Evolutionary conservation across 768 basidiomycete species (phyloP).

Genomic region (Tephrocybe sp.): DNA sequence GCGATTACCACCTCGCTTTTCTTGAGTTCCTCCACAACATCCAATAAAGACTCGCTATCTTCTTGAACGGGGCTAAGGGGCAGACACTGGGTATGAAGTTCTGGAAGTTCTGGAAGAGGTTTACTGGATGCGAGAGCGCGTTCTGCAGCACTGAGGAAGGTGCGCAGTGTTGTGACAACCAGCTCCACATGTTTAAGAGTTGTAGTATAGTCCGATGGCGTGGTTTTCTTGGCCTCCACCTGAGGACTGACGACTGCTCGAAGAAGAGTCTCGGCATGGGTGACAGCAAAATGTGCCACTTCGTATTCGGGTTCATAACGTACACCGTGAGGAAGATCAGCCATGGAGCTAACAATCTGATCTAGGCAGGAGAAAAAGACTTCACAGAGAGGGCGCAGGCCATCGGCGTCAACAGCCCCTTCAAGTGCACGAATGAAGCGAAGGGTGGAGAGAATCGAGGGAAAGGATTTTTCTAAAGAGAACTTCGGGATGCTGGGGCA

Average conservation of each 20-base stretch:
- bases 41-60: constrained; percentile 7
- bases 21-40: constrained; percentile 16
- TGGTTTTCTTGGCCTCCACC: not conserved
- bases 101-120: constrained; percentile 24
- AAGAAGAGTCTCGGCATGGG: constrained; percentile 13
- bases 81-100: not conserved
- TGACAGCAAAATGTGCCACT: constrained; percentile 15
- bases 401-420: constrained; percentile 9
- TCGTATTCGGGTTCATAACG: constrained; percentile 13
- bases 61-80: not conserved
- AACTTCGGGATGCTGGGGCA: constrained; percentile 19
- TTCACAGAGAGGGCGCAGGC: constrained; percentile 13
- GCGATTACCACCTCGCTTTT: constrained; percentile 3
- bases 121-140: constrained; percentile 21
- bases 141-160: constrained; percentile 29
- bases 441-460: constrained; percentile 31
- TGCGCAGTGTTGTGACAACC: constrained; percentile 29
- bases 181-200: constrained; percentile 27
- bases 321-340: constrained; percentile 15
- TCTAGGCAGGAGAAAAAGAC: constrained; percentile 18
- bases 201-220: not conserved
- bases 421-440: constrained; percentile 25
- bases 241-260: constrained; percentile 7
- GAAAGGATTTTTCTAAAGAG: constrained; percentile 33
- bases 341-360: constrained; percentile 16